phyloP scores from a whole-genome alignment of 2,329 filamentous ascomycete genomes.

The Stachybotrys chlorohalonatus region DNA sequence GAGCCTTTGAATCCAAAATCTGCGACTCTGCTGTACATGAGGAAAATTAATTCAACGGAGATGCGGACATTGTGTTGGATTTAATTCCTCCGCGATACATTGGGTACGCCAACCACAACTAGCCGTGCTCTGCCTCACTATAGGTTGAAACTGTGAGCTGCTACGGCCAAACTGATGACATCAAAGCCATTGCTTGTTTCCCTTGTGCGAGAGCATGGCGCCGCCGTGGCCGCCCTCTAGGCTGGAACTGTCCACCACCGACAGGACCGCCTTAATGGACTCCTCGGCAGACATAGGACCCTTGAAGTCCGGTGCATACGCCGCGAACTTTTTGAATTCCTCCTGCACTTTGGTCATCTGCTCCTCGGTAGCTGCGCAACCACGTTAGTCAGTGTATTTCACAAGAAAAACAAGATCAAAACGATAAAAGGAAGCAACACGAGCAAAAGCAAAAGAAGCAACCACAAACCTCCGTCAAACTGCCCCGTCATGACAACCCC shows the following conservation, averaged over 20 bases:
- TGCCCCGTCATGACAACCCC: slow-evolving; percentile 36
- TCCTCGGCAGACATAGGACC: slow-evolving; percentile 21
- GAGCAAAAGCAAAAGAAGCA: not conserved
- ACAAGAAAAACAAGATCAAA: not conserved
- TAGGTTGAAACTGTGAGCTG: too few relatives aligned
- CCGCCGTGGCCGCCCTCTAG: slow-evolving; percentile 37
- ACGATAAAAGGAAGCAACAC: not conserved
- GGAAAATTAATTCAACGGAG: too few relatives aligned
- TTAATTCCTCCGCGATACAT: too few relatives aligned
- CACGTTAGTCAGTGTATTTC: too few relatives aligned
- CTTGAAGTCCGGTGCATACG: slow-evolving; percentile 28
- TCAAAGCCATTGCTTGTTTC: slow-evolving; percentile 36
- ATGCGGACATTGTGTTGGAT: too few relatives aligned
- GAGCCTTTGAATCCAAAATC: too few relatives aligned
- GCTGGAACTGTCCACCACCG: slow-evolving; percentile 24
- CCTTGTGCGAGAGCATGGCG: slow-evolving; percentile 40
- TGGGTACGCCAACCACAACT: too few relatives aligned
- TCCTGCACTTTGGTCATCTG: slow-evolving; percentile 9
- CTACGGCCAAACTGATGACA: too few relatives aligned
- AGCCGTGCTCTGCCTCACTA: too few relatives aligned
- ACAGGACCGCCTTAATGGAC: slow-evolving; percentile 19
- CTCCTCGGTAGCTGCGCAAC: slow-evolving; percentile 9
- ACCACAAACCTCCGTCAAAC: slow-evolving; percentile 9
- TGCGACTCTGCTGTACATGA: too few relatives aligned
- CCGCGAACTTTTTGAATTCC: slow-evolving; percentile 17